Percentiles rank a stretch among this genome's conserved stretches.
phyloP scores from a whole-genome alignment of 805 yeast species.

The Saturnispora sekii region DNA sequence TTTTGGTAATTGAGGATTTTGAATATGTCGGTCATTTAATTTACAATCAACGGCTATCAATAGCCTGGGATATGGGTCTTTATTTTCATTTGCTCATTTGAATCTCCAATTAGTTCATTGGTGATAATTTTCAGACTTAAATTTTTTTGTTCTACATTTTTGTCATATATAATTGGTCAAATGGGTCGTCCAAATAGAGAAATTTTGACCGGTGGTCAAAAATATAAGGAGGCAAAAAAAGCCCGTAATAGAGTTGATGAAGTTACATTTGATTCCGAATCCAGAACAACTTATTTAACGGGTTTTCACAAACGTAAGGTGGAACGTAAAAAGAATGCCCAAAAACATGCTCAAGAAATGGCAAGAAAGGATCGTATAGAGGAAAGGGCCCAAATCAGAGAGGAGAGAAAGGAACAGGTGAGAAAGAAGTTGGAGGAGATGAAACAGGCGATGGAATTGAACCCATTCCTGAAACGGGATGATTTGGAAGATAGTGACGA shows the following conservation, averaged over 20 bases:
- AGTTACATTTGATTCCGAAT: constrained; percentile 71
- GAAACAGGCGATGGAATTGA: constrained; percentile 25
- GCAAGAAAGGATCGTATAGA: constrained; percentile 64
- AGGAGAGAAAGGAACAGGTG: constrained; percentile 58
- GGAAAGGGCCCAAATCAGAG: constrained; percentile 62
- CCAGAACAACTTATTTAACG: constrained; percentile 76
- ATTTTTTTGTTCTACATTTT: constrained; percentile 4
- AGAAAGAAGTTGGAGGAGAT: constrained; percentile 54
- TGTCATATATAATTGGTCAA: background rate
- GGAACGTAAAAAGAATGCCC: constrained; percentile 80
- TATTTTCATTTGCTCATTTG: no score
- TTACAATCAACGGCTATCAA: no score
- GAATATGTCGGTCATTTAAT: no score
- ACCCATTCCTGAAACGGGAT: constrained; percentile 12
- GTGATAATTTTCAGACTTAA: background rate
- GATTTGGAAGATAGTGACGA: constrained; percentile 26
- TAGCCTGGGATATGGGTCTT: no score
- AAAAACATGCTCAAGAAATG: constrained; percentile 64
- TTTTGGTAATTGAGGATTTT: no score
- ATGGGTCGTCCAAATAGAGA: constrained; percentile 56
- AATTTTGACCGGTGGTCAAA: constrained; percentile 79
- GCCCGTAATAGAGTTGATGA: constrained; percentile 68
- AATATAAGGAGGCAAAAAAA: constrained; percentile 59
- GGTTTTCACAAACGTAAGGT: constrained; percentile 94
- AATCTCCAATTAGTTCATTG: no score